Evolutionary conservation across 306 rosid genomes (phyloP).

Genomic region (Ceratonia siliqua): DNA sequence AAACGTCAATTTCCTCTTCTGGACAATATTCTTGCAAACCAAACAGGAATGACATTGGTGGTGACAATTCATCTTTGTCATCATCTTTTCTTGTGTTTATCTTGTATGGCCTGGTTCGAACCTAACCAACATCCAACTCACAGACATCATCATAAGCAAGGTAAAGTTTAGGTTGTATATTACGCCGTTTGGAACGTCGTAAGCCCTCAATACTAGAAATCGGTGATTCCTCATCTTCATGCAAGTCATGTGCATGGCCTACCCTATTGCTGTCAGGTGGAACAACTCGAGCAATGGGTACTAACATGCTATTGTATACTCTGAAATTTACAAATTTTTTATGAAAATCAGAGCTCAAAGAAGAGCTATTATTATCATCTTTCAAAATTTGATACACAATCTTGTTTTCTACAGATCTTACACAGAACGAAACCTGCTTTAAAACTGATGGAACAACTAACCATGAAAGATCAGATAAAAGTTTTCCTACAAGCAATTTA

Average conservation of each 20-base stretch:
- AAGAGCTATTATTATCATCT: slow-evolving; percentile 28
- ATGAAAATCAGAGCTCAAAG: slow-evolving; percentile 33
- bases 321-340: slow-evolving; percentile 56
- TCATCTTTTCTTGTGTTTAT: slow-evolving; percentile 45
- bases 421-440: slow-evolving; percentile 59
- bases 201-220: slow-evolving; percentile 48
- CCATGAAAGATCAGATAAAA: slow-evolving; percentile 79
- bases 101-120: slow-evolving; percentile 63
- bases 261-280: slow-evolving; percentile 27
- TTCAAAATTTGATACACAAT: slow-evolving; percentile 68
- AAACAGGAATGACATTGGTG: slow-evolving; percentile 62
- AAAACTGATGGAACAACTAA: slow-evolving; percentile 61
- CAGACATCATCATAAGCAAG: slow-evolving; percentile 59
- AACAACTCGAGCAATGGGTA: slow-evolving; percentile 55
- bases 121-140: slow-evolving; percentile 66
- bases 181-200: slow-evolving; percentile 91
- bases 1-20: slow-evolving; percentile 3
- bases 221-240: slow-evolving; percentile 35
- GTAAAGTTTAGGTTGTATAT: slow-evolving; percentile 84
- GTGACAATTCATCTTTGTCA: slow-evolving; percentile 42
- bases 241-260: slow-evolving; percentile 31
- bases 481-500: slow-evolving; percentile 68
- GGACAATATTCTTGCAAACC: slow-evolving; percentile 29
- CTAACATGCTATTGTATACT: slow-evolving; percentile 46
- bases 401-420: slow-evolving; percentile 65